These are phyloP conservation scores for Globisporangium irregulare DNA, from an alignment of 352 stramenopile species.

Conservation along the genomic window DNA sequence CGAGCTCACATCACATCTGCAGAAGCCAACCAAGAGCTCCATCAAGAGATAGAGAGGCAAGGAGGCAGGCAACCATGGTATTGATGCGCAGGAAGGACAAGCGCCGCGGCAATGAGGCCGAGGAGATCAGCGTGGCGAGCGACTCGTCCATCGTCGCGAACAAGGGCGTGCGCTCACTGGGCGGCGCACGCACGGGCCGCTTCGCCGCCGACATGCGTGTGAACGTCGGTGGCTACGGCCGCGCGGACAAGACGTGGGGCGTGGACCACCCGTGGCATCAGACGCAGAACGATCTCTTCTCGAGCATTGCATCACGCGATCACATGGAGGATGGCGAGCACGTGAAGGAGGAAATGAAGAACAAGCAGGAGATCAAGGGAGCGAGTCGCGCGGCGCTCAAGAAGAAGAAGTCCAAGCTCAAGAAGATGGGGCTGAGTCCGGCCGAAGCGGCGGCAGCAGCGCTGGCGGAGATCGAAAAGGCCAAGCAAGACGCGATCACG, in stretches of 20 bases:
- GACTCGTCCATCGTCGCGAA: slow-evolving; percentile 63
- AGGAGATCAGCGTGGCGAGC: slow-evolving; percentile 60
- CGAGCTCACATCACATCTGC: background rate
- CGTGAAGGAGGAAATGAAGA: slow-evolving; percentile 33
- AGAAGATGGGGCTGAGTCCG: slow-evolving; percentile 46
- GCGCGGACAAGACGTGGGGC: slow-evolving; percentile 73
- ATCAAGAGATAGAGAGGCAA: background rate
- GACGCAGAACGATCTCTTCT: slow-evolving; percentile 46
- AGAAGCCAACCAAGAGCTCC: background rate
- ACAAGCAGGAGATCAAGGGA: slow-evolving; percentile 36
- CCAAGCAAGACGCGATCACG: slow-evolving; percentile 21
- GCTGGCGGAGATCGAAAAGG: slow-evolving; percentile 29
- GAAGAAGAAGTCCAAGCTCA: slow-evolving; percentile 74
- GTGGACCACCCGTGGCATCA: slow-evolving; percentile 80
- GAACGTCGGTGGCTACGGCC: slow-evolving; percentile 66
- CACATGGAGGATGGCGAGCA: slow-evolving; percentile 58
- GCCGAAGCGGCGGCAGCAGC: slow-evolving; percentile 27
- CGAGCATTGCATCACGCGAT: slow-evolving; percentile 48
- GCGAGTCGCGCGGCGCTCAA: slow-evolving; percentile 74
- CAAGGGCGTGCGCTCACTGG: slow-evolving; percentile 61
- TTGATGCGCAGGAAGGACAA: slow-evolving; percentile 72
- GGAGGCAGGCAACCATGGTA: slow-evolving; percentile 31
- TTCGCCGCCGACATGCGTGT: slow-evolving; percentile 82
- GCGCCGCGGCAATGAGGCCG: slow-evolving; percentile 53
- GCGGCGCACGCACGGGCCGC: slow-evolving; percentile 46